Evolutionary conservation across 805 yeast genomes (phyloP).

Genomic region (Kodamaea kakaduensis): DNA sequence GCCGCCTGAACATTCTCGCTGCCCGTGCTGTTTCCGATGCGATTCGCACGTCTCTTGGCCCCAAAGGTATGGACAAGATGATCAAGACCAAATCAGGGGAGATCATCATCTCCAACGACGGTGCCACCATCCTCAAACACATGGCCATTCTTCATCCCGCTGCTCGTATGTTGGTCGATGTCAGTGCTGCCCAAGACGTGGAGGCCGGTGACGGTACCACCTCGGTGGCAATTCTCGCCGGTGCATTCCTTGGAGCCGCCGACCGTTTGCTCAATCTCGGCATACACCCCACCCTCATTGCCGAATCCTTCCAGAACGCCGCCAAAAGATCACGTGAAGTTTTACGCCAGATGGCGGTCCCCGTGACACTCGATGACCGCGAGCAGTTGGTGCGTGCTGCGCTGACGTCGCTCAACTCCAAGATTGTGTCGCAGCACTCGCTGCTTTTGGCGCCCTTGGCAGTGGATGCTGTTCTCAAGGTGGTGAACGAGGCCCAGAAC

Average conservation of each 20-base stretch:
- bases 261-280: conserved; percentile 85
- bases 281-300: conserved; percentile 91
- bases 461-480: conserved; percentile 86
- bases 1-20: conserved; percentile 82
- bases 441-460: conserved; percentile 85
- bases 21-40: conserved; percentile 96
- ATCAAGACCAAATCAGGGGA: conserved; percentile 90
- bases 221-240: conserved; percentile 92
- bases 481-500: conserved; percentile 55
- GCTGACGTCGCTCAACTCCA: conserved; percentile 86
- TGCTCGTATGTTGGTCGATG: conserved; percentile 94
- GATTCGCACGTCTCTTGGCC: conserved; percentile 91
- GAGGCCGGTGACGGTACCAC: conserved; percentile 99
- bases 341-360: conserved; percentile 77
- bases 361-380: conserved; percentile 73
- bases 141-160: conserved; percentile 99
- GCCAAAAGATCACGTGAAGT: conserved; percentile 80
- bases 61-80: conserved; percentile 99
- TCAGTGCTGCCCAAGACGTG: conserved; percentile 95
- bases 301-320: conserved; percentile 90
- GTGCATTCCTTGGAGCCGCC: conserved; percentile 92
- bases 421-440: conserved; percentile 92
- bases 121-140: conserved; percentile 92
- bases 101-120: conserved; percentile 94
- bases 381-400: conserved; percentile 90